Base-by-base conservation (phyloP, 257 asterid genomes). In the Fraxinus pennsylvanica region DNA sequence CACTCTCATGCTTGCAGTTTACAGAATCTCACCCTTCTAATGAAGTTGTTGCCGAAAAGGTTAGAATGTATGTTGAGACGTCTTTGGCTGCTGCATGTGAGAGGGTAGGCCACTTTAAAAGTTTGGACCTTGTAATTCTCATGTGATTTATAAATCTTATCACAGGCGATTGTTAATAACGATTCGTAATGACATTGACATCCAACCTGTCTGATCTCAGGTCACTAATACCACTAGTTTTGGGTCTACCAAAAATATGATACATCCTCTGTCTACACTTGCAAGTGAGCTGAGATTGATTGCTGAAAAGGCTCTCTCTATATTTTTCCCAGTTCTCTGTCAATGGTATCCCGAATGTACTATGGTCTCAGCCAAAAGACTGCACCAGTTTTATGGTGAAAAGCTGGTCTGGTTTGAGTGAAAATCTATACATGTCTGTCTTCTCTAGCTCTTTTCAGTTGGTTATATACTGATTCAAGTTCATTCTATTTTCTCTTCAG, bases 321-420 rank as follows among this genome's bases (percentile, higher is more conserved):
- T 80, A 66, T 95, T 90, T 82, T 84, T 72, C 84, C 97, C 97
- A 38, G 89, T 95, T 81, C 86, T 95, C 66, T 65, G 86, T 38
- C 87, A 78, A 72, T 93, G 95, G 96, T 86, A 81, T 86, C 94
- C 93, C 54, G 93, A 88, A 78, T 86, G 92, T 85, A 91, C 91
- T 74, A 79, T 78, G 86, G 82, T 86, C 78, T 86, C 93, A 80
- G 91, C 97, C 78, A 85, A 84, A 78, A 86, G 36, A 74, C 82
- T 95, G 80, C 99, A 93, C 87, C 88, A 80, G 77, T 87, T 87
- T 83, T 93, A 89, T 80, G 99, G 99, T 78, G 96, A 89, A 90
- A 90, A 83, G 88, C 86, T 95, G 99, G 99, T 95, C 76, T 72
- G 93, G 35, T 77, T 79, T 76, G 75, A 39, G 35, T 41, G 73